A percentile compares a stretch with the other conserved stretches of the same genome.
These are phyloP conservation scores for Xylaria multiplex DNA, from an alignment of 2,329 filamentous ascomycete species.

Conservation along the genomic window DNA sequence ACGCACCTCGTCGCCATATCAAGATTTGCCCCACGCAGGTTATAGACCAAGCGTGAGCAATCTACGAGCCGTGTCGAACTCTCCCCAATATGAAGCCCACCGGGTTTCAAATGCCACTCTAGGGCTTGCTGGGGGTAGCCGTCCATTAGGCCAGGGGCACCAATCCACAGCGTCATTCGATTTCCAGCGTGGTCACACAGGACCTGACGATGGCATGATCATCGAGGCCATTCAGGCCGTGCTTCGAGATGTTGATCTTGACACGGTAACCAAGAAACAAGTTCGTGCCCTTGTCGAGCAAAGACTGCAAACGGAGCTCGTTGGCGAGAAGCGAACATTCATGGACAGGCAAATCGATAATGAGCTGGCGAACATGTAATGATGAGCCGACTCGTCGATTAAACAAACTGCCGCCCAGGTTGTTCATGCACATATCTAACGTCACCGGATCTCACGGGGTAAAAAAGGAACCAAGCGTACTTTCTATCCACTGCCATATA, in stretches of 20 bases:
- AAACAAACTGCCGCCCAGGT: neutral
- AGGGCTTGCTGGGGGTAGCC: conserved; percentile 59
- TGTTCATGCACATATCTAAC: conserved; percentile 6
- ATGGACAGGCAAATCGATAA: conserved; percentile 93
- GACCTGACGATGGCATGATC: conserved; percentile 82
- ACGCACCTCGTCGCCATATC: conserved; percentile 67
- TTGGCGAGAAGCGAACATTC: conserved; percentile 86
- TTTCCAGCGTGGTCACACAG: conserved; percentile 66
- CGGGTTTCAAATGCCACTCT: conserved; percentile 59
- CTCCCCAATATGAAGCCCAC: conserved; percentile 55
- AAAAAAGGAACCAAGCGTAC: neutral
- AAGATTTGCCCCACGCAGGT: conserved; percentile 61
- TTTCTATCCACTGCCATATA: conserved; percentile 4
- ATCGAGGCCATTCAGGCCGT: conserved; percentile 85
- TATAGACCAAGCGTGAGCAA: conserved; percentile 70
- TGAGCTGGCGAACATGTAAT: conserved; percentile 91
- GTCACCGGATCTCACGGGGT: neutral
- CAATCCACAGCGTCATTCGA: conserved; percentile 66
- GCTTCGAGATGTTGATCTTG: conserved; percentile 87
- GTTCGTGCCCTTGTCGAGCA: conserved; percentile 91
- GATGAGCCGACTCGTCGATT: conserved; percentile 1
- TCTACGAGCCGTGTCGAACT: conserved; percentile 61
- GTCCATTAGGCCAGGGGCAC: conserved; percentile 59
- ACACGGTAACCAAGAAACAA: conserved; percentile 99
- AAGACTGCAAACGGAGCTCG: conserved; percentile 87